These are phyloP conservation scores for Suillus bovinus DNA, from an alignment of 768 basidiomycete genomes.

Conservation along the genomic window DNA sequence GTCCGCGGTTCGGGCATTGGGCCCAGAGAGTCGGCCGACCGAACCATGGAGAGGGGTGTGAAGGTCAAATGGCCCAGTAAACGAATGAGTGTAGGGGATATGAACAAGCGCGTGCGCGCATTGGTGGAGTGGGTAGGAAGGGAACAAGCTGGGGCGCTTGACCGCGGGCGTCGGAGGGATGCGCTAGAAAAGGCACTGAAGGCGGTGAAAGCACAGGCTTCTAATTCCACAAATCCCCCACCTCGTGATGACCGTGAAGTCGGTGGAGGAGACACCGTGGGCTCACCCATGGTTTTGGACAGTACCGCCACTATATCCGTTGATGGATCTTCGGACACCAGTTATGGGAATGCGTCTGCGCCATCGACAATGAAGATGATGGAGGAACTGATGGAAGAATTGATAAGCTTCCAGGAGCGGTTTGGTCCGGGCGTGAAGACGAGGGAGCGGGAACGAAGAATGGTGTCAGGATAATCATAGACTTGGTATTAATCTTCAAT, in stretches of 20 bases:
- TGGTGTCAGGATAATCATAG: conserved; percentile 29
- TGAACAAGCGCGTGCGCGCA: conserved; percentile 91
- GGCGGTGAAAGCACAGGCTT: conserved; percentile 13
- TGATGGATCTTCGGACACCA: conserved; percentile 16
- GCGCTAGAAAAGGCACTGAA: conserved; percentile 60
- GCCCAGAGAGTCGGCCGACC: conserved; percentile 55
- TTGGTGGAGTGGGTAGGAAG: conserved; percentile 94
- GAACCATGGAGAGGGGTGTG: conserved; percentile 71
- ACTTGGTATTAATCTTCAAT: conserved; percentile 20
- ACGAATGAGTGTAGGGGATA: conserved; percentile 94
- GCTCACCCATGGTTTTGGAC: conserved; percentile 38
- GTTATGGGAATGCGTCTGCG: conserved; percentile 10
- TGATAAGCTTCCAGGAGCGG: conserved; percentile 85
- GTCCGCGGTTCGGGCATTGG: conserved; percentile 54
- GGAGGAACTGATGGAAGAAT: conserved; percentile 89
- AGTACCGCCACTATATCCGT: conserved; percentile 14
- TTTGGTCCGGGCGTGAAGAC: conserved; percentile 63
- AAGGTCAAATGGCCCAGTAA: conserved; percentile 94
- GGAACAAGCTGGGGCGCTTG: conserved; percentile 76
- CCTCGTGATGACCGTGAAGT: conserved; percentile 19
- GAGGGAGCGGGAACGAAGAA: conserved; percentile 55
- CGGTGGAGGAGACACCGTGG: conserved; percentile 16
- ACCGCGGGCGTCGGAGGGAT: conserved; percentile 67
- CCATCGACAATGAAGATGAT: conserved; percentile 73
- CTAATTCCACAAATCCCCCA: conserved; percentile 10